Conservation (phyloP, 306 rosid genomes). For the Mimosa bimucronata region DNA sequence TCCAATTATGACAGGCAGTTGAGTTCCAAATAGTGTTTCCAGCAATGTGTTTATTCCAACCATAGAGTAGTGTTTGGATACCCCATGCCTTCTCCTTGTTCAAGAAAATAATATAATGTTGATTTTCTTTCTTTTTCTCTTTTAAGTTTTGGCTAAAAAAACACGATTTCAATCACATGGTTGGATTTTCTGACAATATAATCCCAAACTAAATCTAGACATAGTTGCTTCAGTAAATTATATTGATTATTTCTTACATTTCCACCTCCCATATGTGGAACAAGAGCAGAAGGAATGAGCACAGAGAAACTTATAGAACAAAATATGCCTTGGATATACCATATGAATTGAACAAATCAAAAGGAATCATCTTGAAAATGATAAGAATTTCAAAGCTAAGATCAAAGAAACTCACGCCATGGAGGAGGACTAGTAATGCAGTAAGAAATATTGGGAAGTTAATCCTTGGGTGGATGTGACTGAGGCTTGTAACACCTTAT, state of each 20-base stretch:
- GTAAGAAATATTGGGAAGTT: constrained; percentile 71
- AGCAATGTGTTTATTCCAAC: constrained; percentile 93
- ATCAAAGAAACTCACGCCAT: constrained; percentile 81
- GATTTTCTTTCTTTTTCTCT: not conserved
- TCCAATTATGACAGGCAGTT: constrained; percentile 91
- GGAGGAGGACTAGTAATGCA: constrained; percentile 99
- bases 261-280: constrained; percentile 99
- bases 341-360: constrained; percentile 44
- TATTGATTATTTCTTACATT: constrained; percentile 62
- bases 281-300: constrained; percentile 93
- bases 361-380: constrained; percentile 16
- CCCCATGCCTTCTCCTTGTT: constrained; percentile 93
- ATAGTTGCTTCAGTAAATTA: not conserved
- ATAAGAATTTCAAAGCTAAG: constrained; percentile 43
- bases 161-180: constrained; percentile 7
- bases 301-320: constrained; percentile 49
- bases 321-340: constrained; percentile 44
- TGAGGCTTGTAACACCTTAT: too few species aligned
- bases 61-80: constrained; percentile 89
- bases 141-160: constrained; percentile 1
- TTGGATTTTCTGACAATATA: constrained; percentile 16
- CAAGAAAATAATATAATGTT: constrained; percentile 10
- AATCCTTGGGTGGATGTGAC: constrained; percentile 98
- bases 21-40: constrained; percentile 80
- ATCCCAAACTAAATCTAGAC: constrained; percentile 12